phyloP scores from a whole-genome alignment of 345 rosid genomes.

The Bretschneidera sinensis region DNA sequence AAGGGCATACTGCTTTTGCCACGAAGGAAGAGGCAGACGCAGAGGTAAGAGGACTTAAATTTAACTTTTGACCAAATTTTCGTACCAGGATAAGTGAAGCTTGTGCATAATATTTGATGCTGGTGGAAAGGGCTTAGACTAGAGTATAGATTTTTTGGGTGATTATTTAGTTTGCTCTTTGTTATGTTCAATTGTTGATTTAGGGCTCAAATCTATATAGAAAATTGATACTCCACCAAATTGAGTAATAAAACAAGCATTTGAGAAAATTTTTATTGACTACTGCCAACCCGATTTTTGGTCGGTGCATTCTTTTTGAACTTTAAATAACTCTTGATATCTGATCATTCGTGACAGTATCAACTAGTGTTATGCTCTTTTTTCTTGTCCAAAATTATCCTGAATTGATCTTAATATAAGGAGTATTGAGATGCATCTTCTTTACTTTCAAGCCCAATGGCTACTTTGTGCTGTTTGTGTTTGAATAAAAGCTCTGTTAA shows the following conservation, averaged over 20 bases:
- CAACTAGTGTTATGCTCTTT: too few relatives aligned
- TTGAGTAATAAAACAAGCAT: neutral
- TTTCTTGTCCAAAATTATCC: too few relatives aligned
- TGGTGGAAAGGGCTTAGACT: neutral
- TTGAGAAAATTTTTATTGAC: neutral
- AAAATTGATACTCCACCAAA: too few relatives aligned
- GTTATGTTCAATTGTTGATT: neutral
- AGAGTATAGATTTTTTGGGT: neutral
- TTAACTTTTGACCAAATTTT: constrained; percentile 9
- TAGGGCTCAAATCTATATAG: too few relatives aligned
- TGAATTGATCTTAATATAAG: too few relatives aligned
- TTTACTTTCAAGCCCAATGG: neutral
- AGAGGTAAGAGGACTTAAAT: constrained; percentile 51
- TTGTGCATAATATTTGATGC: neutral
- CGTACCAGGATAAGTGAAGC: neutral
- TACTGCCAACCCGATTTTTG: constrained; percentile 1
- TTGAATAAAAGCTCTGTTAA: neutral
- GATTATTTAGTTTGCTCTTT: constrained; percentile 2
- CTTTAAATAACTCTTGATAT: too few relatives aligned
- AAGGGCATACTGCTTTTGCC: constrained; percentile 97
- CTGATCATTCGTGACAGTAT: too few relatives aligned
- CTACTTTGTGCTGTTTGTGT: neutral
- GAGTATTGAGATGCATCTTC: too few relatives aligned
- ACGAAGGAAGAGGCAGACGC: constrained; percentile 78
- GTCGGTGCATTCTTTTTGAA: too few relatives aligned